phyloP scores from a whole-genome alignment of 768 basidiomycete genomes.

The Artomyces pyxidatus region DNA sequence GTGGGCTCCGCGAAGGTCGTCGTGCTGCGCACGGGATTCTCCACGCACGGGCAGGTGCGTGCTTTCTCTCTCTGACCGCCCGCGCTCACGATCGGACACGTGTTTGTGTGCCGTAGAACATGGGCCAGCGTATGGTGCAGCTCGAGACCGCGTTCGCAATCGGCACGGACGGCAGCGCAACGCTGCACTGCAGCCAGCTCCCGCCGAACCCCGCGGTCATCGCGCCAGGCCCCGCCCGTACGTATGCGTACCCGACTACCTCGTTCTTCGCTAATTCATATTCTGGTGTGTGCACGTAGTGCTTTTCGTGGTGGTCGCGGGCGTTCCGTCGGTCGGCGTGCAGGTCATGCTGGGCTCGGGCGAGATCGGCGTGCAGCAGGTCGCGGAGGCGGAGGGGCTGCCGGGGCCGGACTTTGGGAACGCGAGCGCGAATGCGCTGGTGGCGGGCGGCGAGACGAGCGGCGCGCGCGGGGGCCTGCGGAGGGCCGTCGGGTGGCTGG shows the following conservation, averaged over 20 bases:
- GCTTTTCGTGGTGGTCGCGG: constrained; percentile 72
- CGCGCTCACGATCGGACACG: neutral
- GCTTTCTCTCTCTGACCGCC: neutral
- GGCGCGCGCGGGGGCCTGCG: neutral
- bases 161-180: constrained; percentile 39
- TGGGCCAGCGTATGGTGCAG: constrained; percentile 71
- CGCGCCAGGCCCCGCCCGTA: constrained; percentile 55
- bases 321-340: constrained; percentile 63
- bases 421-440: neutral
- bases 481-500: neutral
- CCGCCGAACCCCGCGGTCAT: constrained; percentile 72
- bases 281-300: constrained; percentile 19
- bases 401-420: constrained; percentile 14
- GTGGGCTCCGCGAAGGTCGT: constrained; percentile 43
- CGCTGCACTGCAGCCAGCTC: constrained; percentile 63
- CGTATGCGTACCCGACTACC: constrained; percentile 1
- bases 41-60: constrained; percentile 66
- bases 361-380: constrained; percentile 49
- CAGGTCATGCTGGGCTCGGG: constrained; percentile 77
- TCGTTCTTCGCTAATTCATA: neutral
- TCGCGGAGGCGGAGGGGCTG: constrained; percentile 18
- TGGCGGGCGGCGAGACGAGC: neutral
- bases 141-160: constrained; percentile 56
- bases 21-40: constrained; percentile 63
- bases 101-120: constrained; percentile 34